These are phyloP conservation scores for Lasiosphaeria miniovina DNA, from an alignment of 495 filamentous ascomycete species.

Conservation along the genomic window DNA sequence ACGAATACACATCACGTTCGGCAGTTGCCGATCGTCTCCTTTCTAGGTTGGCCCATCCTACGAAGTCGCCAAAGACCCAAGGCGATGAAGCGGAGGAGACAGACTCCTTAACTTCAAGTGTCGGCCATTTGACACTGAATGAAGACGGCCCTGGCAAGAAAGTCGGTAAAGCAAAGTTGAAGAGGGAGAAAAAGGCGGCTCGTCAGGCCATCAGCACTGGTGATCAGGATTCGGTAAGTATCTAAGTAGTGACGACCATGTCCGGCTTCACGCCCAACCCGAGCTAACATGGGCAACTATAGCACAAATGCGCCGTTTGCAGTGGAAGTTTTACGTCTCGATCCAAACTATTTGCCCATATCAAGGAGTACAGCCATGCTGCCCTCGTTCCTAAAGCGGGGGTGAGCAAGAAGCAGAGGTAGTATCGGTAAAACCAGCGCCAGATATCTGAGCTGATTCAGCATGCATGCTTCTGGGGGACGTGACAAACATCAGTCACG, in stretches of 20 bases:
- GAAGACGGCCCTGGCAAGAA: constrained; percentile 41
- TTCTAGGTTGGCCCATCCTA: neutral
- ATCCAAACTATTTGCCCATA: constrained; percentile 73
- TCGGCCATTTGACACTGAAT: constrained; percentile 17
- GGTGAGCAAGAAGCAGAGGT: constrained; percentile 22
- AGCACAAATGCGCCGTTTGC: constrained; percentile 62
- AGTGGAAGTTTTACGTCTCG: constrained; percentile 61
- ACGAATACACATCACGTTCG: constrained; percentile 44
- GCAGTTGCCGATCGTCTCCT: constrained; percentile 38
- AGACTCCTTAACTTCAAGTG: constrained; percentile 14
- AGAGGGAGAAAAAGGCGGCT: constrained; percentile 76
- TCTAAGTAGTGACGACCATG: neutral
- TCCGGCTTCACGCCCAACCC: neutral
- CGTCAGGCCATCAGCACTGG: constrained; percentile 46
- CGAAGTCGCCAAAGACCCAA: neutral
- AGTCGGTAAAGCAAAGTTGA: constrained; percentile 84
- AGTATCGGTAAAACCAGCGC: neutral
- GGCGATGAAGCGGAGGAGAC: constrained; percentile 1
- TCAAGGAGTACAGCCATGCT: constrained; percentile 52
- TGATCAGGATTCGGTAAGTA: constrained; percentile 36
- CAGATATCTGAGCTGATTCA: neutral
- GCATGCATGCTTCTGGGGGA: neutral
- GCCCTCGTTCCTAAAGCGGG: constrained; percentile 22
- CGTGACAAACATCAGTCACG: too few species aligned
- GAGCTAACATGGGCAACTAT: constrained; percentile 15